Percentiles rank a stretch among this genome's conserved stretches.
These are phyloP conservation scores for Rhynchospora breviuscula DNA, from an alignment of 176 grass and related monocot species.

Conservation along the genomic window DNA sequence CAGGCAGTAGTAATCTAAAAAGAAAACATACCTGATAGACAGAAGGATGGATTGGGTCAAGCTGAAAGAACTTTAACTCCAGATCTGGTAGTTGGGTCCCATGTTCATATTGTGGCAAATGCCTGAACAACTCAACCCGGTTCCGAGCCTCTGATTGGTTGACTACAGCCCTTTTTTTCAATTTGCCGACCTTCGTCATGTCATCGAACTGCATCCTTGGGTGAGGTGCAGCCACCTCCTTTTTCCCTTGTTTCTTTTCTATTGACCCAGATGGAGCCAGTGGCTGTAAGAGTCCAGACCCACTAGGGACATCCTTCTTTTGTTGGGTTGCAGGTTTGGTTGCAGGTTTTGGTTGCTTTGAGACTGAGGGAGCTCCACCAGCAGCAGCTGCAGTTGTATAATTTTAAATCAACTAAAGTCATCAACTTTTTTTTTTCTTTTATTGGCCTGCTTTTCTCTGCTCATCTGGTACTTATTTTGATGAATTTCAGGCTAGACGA, in stretches of 20 bases:
- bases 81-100: conserved; percentile 73
- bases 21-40: conserved; percentile 59
- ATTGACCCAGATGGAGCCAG: conserved; percentile 30
- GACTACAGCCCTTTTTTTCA: conserved; percentile 45
- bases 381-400: neutral
- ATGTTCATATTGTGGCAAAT: conserved; percentile 66
- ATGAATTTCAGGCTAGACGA: neutral
- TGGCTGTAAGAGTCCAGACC: conserved; percentile 23
- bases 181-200: conserved; percentile 45
- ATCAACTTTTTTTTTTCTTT: neutral
- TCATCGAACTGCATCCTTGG: conserved; percentile 73
- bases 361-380: conserved; percentile 8
- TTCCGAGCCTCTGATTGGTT: conserved; percentile 58
- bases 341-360: conserved; percentile 44
- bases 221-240: conserved; percentile 40
- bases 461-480: neutral
- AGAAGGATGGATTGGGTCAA: conserved; percentile 71
- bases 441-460: neutral
- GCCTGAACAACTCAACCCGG: conserved; percentile 60
- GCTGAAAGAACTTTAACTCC: conserved; percentile 57
- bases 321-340: conserved; percentile 22
- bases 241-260: conserved; percentile 59
- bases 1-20: neutral
- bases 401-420: neutral
- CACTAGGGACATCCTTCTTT: conserved; percentile 40